Conservation (phyloP, 2,329 filamentous ascomycete species). For the Celoporthe dispersa region DNA sequence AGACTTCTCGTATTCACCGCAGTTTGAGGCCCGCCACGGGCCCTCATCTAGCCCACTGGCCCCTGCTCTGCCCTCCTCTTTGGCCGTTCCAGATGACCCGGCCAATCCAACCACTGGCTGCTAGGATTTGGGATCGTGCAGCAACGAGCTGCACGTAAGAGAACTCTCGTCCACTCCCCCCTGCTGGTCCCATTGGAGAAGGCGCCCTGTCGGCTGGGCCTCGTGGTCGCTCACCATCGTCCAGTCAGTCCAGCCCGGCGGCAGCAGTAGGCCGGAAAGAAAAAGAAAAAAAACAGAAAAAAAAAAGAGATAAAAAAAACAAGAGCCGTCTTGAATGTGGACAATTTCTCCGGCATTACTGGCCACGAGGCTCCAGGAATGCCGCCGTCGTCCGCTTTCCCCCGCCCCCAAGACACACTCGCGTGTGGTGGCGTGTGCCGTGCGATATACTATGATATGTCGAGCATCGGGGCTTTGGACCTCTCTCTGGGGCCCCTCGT, state of each 20-base stretch:
- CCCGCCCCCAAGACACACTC: not conserved
- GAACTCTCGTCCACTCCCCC: not conserved
- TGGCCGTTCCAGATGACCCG: not conserved
- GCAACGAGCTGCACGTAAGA: conserved; percentile 8
- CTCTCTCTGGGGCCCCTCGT: not conserved
- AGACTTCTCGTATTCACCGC: conserved; percentile 3
- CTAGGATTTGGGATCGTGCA: conserved; percentile 13
- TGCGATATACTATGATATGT: not conserved
- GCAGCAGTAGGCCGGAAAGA: not conserved
- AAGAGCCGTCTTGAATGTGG: not conserved
- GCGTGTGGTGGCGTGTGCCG: not conserved
- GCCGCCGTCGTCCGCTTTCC: not conserved
- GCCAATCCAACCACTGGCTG: not conserved
- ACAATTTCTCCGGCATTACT: not conserved
- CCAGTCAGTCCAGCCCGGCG: not conserved
- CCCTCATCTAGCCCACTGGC: not conserved
- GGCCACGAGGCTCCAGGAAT: not conserved
- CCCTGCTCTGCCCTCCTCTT: not conserved
- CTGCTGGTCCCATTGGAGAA: not conserved
- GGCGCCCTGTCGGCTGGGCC: not conserved
- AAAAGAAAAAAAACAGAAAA: not conserved
- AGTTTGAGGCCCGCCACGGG: conserved; percentile 12
- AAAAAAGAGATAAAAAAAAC: not conserved
- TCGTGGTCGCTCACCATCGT: not conserved
- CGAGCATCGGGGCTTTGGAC: not conserved